Percentiles rank a stretch among this genome's conserved stretches.
These are phyloP conservation scores for Microcos paniculata DNA, from an alignment of 345 rosid species.

Conservation along the genomic window DNA sequence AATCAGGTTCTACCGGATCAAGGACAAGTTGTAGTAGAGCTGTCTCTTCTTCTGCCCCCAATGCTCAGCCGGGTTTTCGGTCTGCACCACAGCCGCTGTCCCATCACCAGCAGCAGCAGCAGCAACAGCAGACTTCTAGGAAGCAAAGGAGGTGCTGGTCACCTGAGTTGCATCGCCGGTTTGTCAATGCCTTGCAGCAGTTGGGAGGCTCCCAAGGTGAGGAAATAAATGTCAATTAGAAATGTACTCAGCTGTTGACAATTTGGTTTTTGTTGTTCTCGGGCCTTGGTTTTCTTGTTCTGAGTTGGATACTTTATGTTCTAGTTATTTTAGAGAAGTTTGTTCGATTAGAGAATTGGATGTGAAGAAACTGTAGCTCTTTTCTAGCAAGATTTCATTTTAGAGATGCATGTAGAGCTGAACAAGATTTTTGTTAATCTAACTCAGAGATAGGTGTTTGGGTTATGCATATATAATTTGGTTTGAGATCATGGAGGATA, in stretches of 20 bases:
- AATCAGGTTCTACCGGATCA: constrained; percentile 46
- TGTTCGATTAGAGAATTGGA: neutral
- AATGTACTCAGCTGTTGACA: neutral
- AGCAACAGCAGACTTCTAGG: constrained; percentile 57
- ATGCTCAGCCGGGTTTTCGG: constrained; percentile 31
- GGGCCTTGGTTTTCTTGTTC: neutral
- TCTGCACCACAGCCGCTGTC: constrained; percentile 36
- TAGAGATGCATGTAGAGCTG: neutral
- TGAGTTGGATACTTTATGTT: neutral
- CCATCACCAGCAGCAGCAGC: constrained; percentile 24
- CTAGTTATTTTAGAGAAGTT: constrained; percentile 1
- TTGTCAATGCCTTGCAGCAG: constrained; percentile 76
- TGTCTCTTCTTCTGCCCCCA: constrained; percentile 38
- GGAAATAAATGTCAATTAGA: neutral
- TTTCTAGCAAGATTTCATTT: neutral
- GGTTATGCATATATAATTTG: neutral
- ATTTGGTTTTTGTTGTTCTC: neutral
- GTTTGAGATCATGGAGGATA: neutral
- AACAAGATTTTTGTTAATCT: neutral
- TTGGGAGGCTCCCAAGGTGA: constrained; percentile 93
- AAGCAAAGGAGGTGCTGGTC: constrained; percentile 98
- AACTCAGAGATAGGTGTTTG: neutral
- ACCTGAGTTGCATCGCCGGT: constrained; percentile 83
- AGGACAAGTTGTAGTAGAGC: constrained; percentile 41
- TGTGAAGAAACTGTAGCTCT: neutral